Conservation (phyloP, 108 stramenopile species). For the Skeletonema grethae region DNA sequence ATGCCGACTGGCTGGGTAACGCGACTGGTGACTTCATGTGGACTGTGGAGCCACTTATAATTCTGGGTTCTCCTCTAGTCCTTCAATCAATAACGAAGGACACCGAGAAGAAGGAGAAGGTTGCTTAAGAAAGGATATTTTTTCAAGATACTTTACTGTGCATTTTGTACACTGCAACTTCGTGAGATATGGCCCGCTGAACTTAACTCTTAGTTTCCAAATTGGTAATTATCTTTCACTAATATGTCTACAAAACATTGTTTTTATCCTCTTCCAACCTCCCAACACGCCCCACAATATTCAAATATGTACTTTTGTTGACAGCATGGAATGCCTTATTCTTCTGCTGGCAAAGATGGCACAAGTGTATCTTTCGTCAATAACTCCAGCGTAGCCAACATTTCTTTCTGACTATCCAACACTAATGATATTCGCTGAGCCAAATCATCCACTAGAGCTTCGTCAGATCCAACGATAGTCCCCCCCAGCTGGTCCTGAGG, state of each 20-base stretch:
- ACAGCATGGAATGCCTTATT: neutral
- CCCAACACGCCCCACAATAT: neutral
- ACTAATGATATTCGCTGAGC: slow-evolving; percentile 16
- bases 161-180: too few species aligned
- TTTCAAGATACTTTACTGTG: too few species aligned
- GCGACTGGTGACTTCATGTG: slow-evolving; percentile 89
- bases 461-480: neutral
- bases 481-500: neutral
- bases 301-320: too few species aligned
- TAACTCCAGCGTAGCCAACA: slow-evolving; percentile 14
- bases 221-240: too few species aligned
- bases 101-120: slow-evolving; percentile 21
- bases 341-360: neutral
- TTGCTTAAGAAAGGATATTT: slow-evolving; percentile 5
- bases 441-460: slow-evolving; percentile 23
- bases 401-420: slow-evolving; percentile 28
- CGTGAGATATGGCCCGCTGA: too few species aligned
- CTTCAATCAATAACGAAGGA: slow-evolving; percentile 21
- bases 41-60: slow-evolving; percentile 85
- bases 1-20: slow-evolving; percentile 88
- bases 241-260: neutral
- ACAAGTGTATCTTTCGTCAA: slow-evolving; percentile 12
- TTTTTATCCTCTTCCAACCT: neutral
- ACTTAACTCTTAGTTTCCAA: too few species aligned
- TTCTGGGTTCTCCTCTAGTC: slow-evolving; percentile 56